Conservation (phyloP, 75 land plant genomes). For the Azolla pinnata region DNA sequence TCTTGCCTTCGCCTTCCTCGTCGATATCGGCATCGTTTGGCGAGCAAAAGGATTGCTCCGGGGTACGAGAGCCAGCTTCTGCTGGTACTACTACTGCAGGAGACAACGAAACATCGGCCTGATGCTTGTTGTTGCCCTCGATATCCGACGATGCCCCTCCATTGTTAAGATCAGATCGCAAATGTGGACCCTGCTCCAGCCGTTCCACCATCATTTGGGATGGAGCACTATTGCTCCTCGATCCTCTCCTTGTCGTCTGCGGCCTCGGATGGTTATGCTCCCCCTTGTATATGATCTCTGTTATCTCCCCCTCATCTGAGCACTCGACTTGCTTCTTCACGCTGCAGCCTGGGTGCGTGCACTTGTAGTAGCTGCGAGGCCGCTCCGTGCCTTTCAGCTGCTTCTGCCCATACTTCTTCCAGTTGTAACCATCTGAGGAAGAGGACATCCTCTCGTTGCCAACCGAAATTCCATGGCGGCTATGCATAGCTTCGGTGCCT, state of each 20-base stretch:
- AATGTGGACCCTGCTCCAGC: constrained; percentile 13
- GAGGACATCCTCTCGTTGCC: not conserved
- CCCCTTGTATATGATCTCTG: constrained; percentile 62
- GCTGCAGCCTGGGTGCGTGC: constrained; percentile 49
- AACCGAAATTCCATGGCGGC: not conserved
- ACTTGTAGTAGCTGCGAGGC: constrained; percentile 61
- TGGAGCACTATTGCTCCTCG: not conserved
- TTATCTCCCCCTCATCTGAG: constrained; percentile 55
- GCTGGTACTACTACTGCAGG: constrained; percentile 11
- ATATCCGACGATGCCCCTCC: constrained; percentile 20
- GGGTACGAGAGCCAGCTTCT: constrained; percentile 22
- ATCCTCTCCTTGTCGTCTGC: constrained; percentile 32
- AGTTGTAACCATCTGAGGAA: constrained; percentile 58
- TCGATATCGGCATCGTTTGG: constrained; percentile 39
- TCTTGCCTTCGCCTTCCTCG: constrained; percentile 29
- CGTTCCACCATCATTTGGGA: not conserved
- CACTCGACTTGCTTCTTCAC: constrained; percentile 67
- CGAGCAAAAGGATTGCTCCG: constrained; percentile 48
- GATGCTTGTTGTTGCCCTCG: not conserved
- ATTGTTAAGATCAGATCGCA: not conserved
- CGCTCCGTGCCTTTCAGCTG: constrained; percentile 63
- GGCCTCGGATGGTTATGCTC: constrained; percentile 59
- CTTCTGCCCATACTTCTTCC: constrained; percentile 69
- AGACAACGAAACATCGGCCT: constrained; percentile 22
- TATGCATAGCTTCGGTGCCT: too few species aligned